Conservation (phyloP, 2,329 filamentous ascomycete species). For the Phoma sp. region DNA sequence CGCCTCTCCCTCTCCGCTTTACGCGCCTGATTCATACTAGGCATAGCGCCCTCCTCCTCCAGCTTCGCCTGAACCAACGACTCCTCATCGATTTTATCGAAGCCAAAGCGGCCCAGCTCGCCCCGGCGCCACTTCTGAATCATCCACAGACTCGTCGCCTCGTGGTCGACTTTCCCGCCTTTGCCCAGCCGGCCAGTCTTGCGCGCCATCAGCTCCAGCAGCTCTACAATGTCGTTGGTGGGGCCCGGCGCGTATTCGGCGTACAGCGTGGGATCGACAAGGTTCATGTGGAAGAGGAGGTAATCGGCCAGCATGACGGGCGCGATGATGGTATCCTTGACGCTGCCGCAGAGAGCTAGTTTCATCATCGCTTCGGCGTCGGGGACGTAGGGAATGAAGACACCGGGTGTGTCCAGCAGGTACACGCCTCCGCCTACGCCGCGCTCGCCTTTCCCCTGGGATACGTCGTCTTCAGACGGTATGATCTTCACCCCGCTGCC, state of each 20-base stretch:
- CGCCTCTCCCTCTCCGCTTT: constrained; percentile 67
- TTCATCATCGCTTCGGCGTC: constrained; percentile 91
- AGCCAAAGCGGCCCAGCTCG: constrained; percentile 73
- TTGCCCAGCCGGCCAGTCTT: constrained; percentile 78
- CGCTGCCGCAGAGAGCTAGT: constrained; percentile 86
- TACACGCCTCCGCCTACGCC: constrained; percentile 69
- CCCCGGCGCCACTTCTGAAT: constrained; percentile 84
- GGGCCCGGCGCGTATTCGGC: constrained; percentile 69
- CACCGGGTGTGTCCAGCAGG: constrained; percentile 89
- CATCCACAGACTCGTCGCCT: constrained; percentile 78
- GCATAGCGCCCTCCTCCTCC: constrained; percentile 53
- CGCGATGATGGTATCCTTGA: constrained; percentile 86
- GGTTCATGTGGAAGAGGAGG: constrained; percentile 83
- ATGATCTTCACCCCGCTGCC: constrained; percentile 82
- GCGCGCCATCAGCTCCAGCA: constrained; percentile 73
- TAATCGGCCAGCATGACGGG: constrained; percentile 85
- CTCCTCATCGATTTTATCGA: constrained; percentile 76
- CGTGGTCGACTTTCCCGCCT: constrained; percentile 72
- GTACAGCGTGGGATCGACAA: constrained; percentile 68
- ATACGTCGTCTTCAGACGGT: constrained; percentile 54
- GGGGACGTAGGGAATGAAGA: constrained; percentile 91
- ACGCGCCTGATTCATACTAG: constrained; percentile 72
- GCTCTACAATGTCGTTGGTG: constrained; percentile 81
- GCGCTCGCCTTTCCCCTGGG: constrained; percentile 16
- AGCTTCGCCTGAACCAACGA: constrained; percentile 61